Evolutionary conservation across 75 land plant genomes (phyloP), one percentile per base, ranked within the genome.

Genomic region (Selaginella moellendorffii): DNA sequence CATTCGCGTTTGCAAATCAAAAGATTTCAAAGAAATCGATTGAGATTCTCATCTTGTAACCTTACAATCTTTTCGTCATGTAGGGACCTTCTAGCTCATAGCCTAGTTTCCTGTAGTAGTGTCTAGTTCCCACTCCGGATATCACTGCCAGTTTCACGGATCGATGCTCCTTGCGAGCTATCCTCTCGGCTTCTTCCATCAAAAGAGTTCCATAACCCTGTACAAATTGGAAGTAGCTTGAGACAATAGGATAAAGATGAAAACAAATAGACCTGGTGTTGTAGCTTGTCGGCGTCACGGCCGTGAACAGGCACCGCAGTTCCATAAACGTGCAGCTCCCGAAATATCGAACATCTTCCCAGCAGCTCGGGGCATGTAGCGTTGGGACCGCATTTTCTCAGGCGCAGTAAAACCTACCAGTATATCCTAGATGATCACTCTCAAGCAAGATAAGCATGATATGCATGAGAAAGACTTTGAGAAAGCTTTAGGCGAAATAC

Each of bases 221-320:
- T 26, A 20, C 23, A 19, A 63, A 24, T n/a, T n/a, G n/a, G n/a
- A n/a, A n/a, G n/a, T n/a, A n/a, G n/a, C n/a, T n/a, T n/a, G n/a
- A n/a, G n/a, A n/a, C n/a, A n/a, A n/a, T n/a, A n/a, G n/a, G n/a
- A n/a, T n/a, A n/a, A n/a, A n/a, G n/a, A n/a, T n/a, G n/a, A n/a
- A n/a, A n/a, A n/a, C n/a, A n/a, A n/a, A n/a, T n/a, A n/a, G n/a
- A 87, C 97, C 91, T 92, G 98, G 63, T 92, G 98, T 64, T 92
- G 98, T 46, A 88, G 76, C 66, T 92, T 92, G 25, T 85, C 98
- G 58, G 96, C 68, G 65, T 92, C 96, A 24, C 98, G 84, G 0
- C 98, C 98, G 80, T 92, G 98, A 27, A 92, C 98, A 23, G 98
- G 98, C 63, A 92, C 98, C 24, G 98, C 98, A 73, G 98, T 92